These are phyloP conservation scores for Corchorus olitorius DNA, from an alignment of 345 rosid genomes.

Conservation along the genomic window DNA sequence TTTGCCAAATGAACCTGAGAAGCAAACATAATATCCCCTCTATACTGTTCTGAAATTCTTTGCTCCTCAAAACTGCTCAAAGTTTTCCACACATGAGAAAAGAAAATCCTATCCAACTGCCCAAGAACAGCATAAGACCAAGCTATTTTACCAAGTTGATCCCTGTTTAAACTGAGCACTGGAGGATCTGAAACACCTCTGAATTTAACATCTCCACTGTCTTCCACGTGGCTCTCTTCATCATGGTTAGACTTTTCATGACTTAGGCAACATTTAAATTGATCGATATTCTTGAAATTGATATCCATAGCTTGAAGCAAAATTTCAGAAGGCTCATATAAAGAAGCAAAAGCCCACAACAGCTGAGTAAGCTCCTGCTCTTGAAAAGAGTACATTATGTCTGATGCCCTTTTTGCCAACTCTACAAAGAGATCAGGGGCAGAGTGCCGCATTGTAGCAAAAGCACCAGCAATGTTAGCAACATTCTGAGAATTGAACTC, in stretches of 20 bases:
- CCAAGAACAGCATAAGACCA: constrained; percentile 98
- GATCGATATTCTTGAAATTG: constrained; percentile 50
- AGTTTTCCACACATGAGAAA: constrained; percentile 64
- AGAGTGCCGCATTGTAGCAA: constrained; percentile 86
- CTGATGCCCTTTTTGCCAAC: constrained; percentile 67
- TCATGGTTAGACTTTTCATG: constrained; percentile 20
- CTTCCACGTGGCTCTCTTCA: constrained; percentile 25
- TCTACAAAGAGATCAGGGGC: constrained; percentile 70
- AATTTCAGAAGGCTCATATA: constrained; percentile 67
- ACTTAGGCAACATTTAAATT: constrained; percentile 48
- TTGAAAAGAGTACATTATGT: constrained; percentile 47
- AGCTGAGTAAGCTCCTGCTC: constrained; percentile 92
- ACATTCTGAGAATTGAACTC: constrained; percentile 90
- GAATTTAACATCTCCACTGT: constrained; percentile 30
- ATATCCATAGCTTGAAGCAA: constrained; percentile 70
- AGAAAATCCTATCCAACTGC: constrained; percentile 63
- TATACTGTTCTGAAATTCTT: constrained; percentile 82
- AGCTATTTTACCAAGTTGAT: constrained; percentile 98
- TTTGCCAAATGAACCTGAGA: constrained; percentile 86
- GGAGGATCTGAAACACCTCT: constrained; percentile 39
- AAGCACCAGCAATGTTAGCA: constrained; percentile 91
- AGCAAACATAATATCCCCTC: constrained; percentile 89
- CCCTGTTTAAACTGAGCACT: constrained; percentile 62
- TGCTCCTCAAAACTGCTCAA: constrained; percentile 65
- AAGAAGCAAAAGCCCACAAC: constrained; percentile 92